Conservation (phyloP, 768 basidiomycete species). For the Auriscalpium orientale region DNA sequence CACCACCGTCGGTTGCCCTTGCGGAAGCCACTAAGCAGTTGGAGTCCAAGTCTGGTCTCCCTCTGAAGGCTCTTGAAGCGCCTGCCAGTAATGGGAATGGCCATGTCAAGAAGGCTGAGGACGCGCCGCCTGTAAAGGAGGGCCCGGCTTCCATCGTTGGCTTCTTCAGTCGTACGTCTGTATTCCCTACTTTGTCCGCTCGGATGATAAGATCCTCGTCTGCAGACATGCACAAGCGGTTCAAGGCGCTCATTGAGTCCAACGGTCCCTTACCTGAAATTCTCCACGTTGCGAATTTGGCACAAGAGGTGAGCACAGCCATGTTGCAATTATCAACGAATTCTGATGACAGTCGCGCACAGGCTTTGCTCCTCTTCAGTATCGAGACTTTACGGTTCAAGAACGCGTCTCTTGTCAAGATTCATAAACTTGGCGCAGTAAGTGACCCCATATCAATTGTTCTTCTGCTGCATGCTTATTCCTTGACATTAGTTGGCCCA, state of each 20-base stretch:
- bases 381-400: constrained; percentile 74
- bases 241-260: constrained; percentile 35
- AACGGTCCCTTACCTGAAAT: constrained; percentile 40
- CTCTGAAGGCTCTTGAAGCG: constrained; percentile 53
- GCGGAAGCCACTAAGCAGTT: constrained; percentile 71
- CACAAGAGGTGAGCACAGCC: constrained; percentile 53
- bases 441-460: constrained; percentile 18
- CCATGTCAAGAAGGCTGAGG: constrained; percentile 61
- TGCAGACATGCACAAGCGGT: constrained; percentile 48
- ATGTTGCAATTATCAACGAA: no score
- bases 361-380: constrained; percentile 69
- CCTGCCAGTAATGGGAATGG: constrained; percentile 37
- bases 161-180: constrained; percentile 46
- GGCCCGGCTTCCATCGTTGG: constrained; percentile 44
- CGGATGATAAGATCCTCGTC: not conserved
- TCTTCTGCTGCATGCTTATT: not conserved
- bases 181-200: not conserved
- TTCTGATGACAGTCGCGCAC: not conserved
- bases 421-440: constrained; percentile 67
- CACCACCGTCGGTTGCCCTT: constrained; percentile 59
- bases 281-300: constrained; percentile 67
- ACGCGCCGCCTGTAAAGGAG: constrained; percentile 56
- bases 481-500: constrained; percentile 46
- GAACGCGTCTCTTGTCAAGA: constrained; percentile 55
- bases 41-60: constrained; percentile 61